Evolutionary conservation across 441 rosid species (phyloP).

Genomic region (Pelargonium australe): DNA sequence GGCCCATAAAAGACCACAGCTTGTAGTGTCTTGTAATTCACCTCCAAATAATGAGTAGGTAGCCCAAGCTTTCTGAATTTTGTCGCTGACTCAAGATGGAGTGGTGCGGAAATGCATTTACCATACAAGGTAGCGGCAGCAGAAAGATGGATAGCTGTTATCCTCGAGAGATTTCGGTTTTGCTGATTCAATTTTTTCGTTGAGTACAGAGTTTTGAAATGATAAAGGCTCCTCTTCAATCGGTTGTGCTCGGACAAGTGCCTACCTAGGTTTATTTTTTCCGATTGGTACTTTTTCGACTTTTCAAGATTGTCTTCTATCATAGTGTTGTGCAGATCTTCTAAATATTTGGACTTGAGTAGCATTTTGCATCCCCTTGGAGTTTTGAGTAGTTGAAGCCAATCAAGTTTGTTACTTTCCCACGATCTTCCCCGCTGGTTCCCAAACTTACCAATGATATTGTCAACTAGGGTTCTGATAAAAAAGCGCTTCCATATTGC

Average conservation of each 20-base stretch:
- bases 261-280: not conserved
- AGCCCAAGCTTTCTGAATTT: not conserved
- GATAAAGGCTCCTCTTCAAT: slow-evolving; percentile 1
- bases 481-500: not conserved
- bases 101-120: not conserved
- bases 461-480: not conserved
- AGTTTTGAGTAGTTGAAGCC: not conserved
- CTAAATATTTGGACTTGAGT: not conserved
- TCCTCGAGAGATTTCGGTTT: not conserved
- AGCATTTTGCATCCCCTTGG: not conserved
- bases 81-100: not conserved
- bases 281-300: not conserved
- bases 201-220: not conserved
- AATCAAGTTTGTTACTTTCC: not conserved
- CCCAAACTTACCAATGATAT: slow-evolving; percentile 1
- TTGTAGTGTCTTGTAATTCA: slow-evolving; percentile 1
- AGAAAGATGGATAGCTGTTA: not conserved
- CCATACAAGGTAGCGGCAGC: not conserved
- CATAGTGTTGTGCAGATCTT: not conserved
- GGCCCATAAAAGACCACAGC: slow-evolving; percentile 5
- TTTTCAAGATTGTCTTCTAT: not conserved
- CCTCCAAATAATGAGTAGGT: slow-evolving; percentile 3
- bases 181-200: not conserved
- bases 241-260: not conserved
- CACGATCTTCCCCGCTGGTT: not conserved